Evolutionary conservation across 257 asterid genomes (phyloP), one percentile per base, ranked within the genome.

Genomic region (Nicotiana knightiana): DNA sequence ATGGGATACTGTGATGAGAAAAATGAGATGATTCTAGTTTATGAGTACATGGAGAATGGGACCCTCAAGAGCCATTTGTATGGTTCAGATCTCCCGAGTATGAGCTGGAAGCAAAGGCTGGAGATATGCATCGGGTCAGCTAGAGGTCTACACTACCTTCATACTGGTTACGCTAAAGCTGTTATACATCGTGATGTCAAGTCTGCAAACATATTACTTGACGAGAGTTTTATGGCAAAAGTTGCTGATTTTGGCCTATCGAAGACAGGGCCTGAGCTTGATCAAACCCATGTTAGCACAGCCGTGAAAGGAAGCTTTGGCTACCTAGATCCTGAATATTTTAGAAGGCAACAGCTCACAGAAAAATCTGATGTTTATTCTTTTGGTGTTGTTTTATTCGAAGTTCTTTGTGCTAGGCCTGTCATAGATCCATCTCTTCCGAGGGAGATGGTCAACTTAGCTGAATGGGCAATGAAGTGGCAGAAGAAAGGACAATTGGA

Each of bases 211-310:
- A 93, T 93, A 79, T 81, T 93, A 79, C 94, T 93, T 1, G 98
- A 92, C n/a, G 98, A 92, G 90, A 93, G 91, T 79, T 80, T 91
- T 28, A 88, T 92, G 92, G 93, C 97, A 2, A 92, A 93, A 79
- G 98, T 93, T 57, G 96, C 97, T 15, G 98, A 93, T 83, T 92
- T 93, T 79, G 98, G 98, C 35, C 93, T 93, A 10, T 93, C 98
- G 0, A 93, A 93, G 82, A 87, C 93, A 0, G 98, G 97, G 48
- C 98, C 97, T 0, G 98, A 93, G 88, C 80, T 93, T 15, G 98
- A 93, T 75, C 96, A 93, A 85, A 93, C 98, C 18, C 98, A 93
- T 33, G 98, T 93, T 5, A 93, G 98, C 81, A 93, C 98, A 1
- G 98, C 96, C 0, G 97, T 93, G 33, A 93, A 93, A 81, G 97